Percentiles rank a stretch among this genome's conserved stretches.
Evolutionary conservation across 306 rosid genomes (phyloP).

Genomic region (Biancaea sappan): DNA sequence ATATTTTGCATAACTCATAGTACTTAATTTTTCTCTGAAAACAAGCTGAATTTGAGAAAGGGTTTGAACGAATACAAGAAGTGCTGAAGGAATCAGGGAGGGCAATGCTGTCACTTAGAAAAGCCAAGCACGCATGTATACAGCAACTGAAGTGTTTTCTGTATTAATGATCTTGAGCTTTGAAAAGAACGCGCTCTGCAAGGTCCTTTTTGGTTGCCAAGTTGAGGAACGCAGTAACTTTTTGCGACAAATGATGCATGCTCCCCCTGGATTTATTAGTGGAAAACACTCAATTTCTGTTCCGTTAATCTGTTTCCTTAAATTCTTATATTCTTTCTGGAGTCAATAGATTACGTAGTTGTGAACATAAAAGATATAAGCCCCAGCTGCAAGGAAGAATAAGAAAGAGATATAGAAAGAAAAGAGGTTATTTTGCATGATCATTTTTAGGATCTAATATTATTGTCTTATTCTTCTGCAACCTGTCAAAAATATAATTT

Average conservation of each 20-base stretch:
- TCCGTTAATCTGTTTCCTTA: neutral
- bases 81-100: conserved; percentile 36
- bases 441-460: neutral
- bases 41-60: conserved; percentile 2
- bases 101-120: conserved; percentile 2
- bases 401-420: neutral
- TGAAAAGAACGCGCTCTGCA: neutral
- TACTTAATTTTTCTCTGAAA: neutral
- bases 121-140: neutral
- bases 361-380: too few species aligned
- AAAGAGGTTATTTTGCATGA: neutral
- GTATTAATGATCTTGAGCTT: neutral
- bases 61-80: conserved; percentile 23
- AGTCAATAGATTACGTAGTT: too few species aligned
- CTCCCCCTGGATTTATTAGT: neutral
- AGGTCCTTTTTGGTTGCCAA: too few species aligned
- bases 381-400: too few species aligned
- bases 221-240: neutral
- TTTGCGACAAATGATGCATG: neutral
- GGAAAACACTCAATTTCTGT: neutral
- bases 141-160: neutral
- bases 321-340: too few species aligned
- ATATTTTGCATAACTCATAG: neutral
- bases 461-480: neutral
- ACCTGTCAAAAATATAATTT: neutral